These are phyloP conservation scores for Straminergon stramineum DNA, from an alignment of 225 moss, liverwort and hornwort species.

Conservation along the genomic window DNA sequence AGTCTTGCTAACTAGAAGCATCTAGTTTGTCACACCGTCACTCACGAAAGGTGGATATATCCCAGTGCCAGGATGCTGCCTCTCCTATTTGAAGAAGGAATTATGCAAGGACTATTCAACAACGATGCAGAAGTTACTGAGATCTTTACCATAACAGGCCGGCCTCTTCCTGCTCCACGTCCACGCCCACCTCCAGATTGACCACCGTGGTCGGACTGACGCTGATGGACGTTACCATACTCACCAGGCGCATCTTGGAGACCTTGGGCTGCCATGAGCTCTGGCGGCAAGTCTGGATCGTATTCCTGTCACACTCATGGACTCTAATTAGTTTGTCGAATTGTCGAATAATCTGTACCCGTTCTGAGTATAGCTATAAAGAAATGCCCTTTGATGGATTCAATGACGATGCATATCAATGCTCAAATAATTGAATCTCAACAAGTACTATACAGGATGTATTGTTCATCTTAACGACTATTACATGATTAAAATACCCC, in stretches of 20 bases:
- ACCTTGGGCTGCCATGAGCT: constrained; percentile 85
- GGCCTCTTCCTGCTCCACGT: constrained; percentile 74
- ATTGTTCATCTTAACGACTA: neutral
- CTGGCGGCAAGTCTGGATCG: constrained; percentile 98
- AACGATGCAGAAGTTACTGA: neutral
- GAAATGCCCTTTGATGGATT: neutral
- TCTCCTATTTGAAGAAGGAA: neutral
- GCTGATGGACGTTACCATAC: constrained; percentile 53
- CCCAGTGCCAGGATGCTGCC: neutral
- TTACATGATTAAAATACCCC: neutral
- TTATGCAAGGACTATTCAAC: neutral
- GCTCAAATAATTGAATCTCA: neutral
- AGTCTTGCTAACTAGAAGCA: neutral
- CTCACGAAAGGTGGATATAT: neutral
- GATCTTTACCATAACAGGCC: constrained; percentile 52
- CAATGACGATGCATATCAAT: neutral
- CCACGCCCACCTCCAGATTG: constrained; percentile 78
- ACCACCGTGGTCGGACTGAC: constrained; percentile 58
- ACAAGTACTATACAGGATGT: neutral
- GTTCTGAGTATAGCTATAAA: neutral
- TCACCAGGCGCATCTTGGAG: constrained; percentile 76
- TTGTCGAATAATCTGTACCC: neutral
- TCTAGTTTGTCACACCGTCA: neutral
- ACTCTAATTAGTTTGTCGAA: constrained; percentile 2
- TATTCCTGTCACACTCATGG: constrained; percentile 56